Evolutionary conservation across 768 basidiomycete genomes (phyloP).

Genomic region (Candolleomyces efflorescens): DNA sequence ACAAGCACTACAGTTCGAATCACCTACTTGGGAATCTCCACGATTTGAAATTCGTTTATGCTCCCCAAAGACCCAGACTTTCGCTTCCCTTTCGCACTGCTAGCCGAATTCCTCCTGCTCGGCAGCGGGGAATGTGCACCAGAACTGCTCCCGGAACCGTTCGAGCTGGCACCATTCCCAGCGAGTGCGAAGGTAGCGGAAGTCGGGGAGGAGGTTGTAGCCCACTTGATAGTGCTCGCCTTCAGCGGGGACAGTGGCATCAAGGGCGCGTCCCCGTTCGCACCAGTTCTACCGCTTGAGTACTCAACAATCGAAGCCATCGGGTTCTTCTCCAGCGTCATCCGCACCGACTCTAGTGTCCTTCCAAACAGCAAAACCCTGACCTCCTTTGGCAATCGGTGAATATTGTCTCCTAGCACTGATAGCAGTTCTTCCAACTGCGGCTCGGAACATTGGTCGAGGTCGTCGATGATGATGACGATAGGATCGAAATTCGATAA

Average conservation of each 20-base stretch:
- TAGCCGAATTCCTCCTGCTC: not conserved
- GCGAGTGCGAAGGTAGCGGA: no score
- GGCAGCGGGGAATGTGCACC: not conserved
- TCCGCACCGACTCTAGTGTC: not conserved
- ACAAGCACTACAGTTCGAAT: not conserved
- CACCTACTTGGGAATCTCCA: not conserved
- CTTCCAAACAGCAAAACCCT: not conserved
- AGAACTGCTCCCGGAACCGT: not conserved
- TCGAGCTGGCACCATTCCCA: no score
- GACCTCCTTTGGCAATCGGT: not conserved
- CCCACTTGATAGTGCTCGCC: not conserved
- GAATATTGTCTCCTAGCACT: not conserved
- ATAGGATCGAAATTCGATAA: not conserved
- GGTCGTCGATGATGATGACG: constrained; percentile 5
- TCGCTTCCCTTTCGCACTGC: not conserved
- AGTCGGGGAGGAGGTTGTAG: not conserved
- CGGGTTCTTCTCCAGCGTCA: not conserved
- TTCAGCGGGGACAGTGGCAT: not conserved
- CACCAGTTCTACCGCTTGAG: not conserved
- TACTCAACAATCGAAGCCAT: not conserved
- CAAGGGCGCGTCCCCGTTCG: not conserved
- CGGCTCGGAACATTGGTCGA: not conserved
- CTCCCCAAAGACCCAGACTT: not conserved
- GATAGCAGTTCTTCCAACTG: not conserved
- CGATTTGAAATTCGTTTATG: not conserved